Evolutionary conservation across 2,329 filamentous ascomycete species (phyloP), one percentile per base, ranked within the genome.

Genomic region (Colletotrichum sp.): DNA sequence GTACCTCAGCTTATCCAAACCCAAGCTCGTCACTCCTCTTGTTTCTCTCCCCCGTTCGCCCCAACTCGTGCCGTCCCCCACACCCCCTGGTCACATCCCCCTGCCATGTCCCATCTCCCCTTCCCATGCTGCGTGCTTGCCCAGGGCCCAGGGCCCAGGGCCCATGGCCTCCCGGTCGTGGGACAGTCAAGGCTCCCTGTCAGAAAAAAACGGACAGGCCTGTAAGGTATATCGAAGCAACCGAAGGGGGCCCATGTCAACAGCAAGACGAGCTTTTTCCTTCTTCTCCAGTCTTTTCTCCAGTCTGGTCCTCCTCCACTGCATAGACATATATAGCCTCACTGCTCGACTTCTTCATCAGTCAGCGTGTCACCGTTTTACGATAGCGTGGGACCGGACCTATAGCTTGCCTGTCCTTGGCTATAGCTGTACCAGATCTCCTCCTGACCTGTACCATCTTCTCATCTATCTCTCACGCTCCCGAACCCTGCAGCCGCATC

Each of bases 101-200:
- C 71, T 80, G 81, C 82, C 38, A 34, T 70, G 68, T 71, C 81
- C 81, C 81, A 43, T 68, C 68, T 78, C 75, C 81, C 81, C 77
- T 81, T 80, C 79, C 78, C 78, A 77, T 79, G 81, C 82, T 81
- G 78, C 78, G 79, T 65, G 60, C 71, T 68, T 18, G 70, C 34
- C 61, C 60, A 74, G 55, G 74, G 61, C 38, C 61, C 60, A 74
- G 55, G 74, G 61, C 38, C 61, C 60, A 70, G 38, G 74, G 61
- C 71, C 66, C 74, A 67, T 66, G 58, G 64, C 60, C 72, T 71
- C 75, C 72, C 64, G 64, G 62, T 60, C 67, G 32, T 71, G 64
- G 65, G 43, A 68, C 48, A 68, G 69, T 71, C 76, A 77, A 68
- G 76, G 69, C 69, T 67, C 76, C 76, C 76, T 77, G 69, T 73